phyloP scores from a whole-genome alignment of 148 eudicot genomes.

The Nepenthes gracilis region DNA sequence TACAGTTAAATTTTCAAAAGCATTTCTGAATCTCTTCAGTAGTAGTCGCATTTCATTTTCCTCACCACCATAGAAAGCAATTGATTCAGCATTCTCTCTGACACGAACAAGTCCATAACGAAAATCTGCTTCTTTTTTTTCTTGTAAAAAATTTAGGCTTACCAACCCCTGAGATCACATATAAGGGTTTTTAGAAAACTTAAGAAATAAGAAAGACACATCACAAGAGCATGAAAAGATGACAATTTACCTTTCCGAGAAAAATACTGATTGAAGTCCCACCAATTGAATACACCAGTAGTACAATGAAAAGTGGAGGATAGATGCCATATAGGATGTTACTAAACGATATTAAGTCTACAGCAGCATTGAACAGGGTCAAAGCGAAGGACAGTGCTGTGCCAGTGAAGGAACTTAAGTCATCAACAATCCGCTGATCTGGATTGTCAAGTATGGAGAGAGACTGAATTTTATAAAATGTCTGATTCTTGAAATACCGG shows the following conservation, averaged over 20 bases:
- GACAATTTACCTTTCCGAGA: slow-evolving; percentile 55
- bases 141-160: slow-evolving; percentile 73
- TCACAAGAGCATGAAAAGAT: background rate
- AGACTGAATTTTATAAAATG: slow-evolving; percentile 81
- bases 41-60: slow-evolving; percentile 79
- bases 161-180: slow-evolving; percentile 54
- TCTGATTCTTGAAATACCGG: slow-evolving; percentile 64
- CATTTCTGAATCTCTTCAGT: slow-evolving; percentile 71
- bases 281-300: slow-evolving; percentile 70
- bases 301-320: slow-evolving; percentile 80
- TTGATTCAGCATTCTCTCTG: slow-evolving; percentile 94
- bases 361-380: slow-evolving; percentile 73
- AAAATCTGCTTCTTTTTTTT: slow-evolving; percentile 89
- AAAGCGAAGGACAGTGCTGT: slow-evolving; percentile 77
- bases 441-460: slow-evolving; percentile 89
- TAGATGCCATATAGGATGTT: slow-evolving; percentile 79
- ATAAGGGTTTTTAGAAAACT: background rate
- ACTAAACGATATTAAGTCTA: slow-evolving; percentile 86
- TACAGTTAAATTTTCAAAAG: slow-evolving; percentile 81
- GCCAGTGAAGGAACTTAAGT: slow-evolving; percentile 83
- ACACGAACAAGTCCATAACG: slow-evolving; percentile 93
- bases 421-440: slow-evolving; percentile 94
- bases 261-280: slow-evolving; percentile 74
- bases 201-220: background rate
- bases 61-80: slow-evolving; percentile 90